Base-by-base conservation (phyloP, 352 stramenopile genomes). In the Pythium periplocum region DNA sequence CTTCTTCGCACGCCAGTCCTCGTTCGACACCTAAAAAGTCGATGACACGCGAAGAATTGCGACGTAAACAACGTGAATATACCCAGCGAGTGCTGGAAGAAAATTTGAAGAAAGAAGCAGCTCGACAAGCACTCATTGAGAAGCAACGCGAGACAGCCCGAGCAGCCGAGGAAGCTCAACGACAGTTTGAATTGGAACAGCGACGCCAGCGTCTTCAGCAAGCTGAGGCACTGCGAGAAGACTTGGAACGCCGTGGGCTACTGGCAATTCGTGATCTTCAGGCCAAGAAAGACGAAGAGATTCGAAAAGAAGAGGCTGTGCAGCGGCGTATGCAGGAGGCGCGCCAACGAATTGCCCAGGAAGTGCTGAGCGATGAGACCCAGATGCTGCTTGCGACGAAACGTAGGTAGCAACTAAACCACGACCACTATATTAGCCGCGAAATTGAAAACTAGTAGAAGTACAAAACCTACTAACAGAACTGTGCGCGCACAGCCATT, bases 201-300 rank as follows among this genome's bases (percentile, higher is more conserved):
- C 68, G 69, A 6, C 45, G 44, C 0, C 43, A 66, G 43, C 66
- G 68, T 7, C 44, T 73, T 6, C 48, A 53, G 31, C 55, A 71
- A 12, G 53, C 64, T n/a, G 53, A 66, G 26, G 57, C 57, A 1
- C 50, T 75, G 30, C 62, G 66, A 3, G 69, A 78, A 7, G 71
- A 78, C 39, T 35, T 80, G 10, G 68, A 77, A 10, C 68, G 71
- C 0, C 68, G 71, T 1, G 71, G 68, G 0, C 36, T 78, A 8
- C 38, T 69, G 1, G 73, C 71, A 3, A 76, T 80, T 46, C 66
- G 50, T 12, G 67, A 79, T 31, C 54, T 73, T 2, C 71, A 83
- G 50, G 48, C 53, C 9, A 77, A 78, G 49, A 84, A 84, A 43
- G 62, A 76, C 17, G 62, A 80, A 6, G 71, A 77, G 34, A 2